Evolutionary conservation across 2,329 filamentous ascomycete genomes (phyloP).

Genomic region (Fusarium liriodendri): DNA sequence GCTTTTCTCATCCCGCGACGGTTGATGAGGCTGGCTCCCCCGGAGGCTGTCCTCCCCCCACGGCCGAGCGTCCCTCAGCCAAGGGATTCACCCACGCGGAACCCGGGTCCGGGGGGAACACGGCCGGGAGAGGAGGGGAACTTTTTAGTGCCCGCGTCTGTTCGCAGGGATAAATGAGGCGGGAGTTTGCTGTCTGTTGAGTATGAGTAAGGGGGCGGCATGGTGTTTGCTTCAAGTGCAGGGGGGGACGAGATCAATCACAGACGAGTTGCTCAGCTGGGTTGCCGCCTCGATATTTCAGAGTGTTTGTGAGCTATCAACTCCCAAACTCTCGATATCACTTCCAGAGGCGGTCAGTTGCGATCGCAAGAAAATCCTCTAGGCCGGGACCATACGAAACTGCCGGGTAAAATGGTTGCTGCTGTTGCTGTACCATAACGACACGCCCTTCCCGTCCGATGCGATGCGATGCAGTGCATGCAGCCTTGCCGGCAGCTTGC

Average conservation of each 20-base stretch:
- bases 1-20: slow-evolving; percentile 12
- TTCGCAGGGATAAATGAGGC: slow-evolving; percentile 9
- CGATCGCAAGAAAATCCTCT: slow-evolving; percentile 3
- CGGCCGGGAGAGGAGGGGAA: not conserved
- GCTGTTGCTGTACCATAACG: slow-evolving; percentile 1
- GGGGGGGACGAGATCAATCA: not conserved
- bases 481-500: slow-evolving; percentile 26
- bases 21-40: not conserved
- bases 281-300: not conserved
- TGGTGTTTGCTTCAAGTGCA: slow-evolving; percentile 17
- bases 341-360: slow-evolving; percentile 29
- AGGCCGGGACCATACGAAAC: not conserved
- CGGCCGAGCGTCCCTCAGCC: slow-evolving; percentile 12
- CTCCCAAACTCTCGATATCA: slow-evolving; percentile 16
- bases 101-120: slow-evolving; percentile 1
- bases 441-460: slow-evolving; percentile 18
- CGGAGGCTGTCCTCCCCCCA: not conserved
- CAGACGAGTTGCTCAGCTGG: not conserved
- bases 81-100: slow-evolving; percentile 30
- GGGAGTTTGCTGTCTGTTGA: slow-evolving; percentile 3
- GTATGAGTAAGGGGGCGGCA: slow-evolving; percentile 10
- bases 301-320: slow-evolving; percentile 31
- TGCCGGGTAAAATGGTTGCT: slow-evolving; percentile 3
- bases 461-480: slow-evolving; percentile 13
- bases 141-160: slow-evolving; percentile 24